These are phyloP conservation scores for Agrocybe chaxingu DNA, from an alignment of 768 basidiomycete species.

Conservation along the genomic window DNA sequence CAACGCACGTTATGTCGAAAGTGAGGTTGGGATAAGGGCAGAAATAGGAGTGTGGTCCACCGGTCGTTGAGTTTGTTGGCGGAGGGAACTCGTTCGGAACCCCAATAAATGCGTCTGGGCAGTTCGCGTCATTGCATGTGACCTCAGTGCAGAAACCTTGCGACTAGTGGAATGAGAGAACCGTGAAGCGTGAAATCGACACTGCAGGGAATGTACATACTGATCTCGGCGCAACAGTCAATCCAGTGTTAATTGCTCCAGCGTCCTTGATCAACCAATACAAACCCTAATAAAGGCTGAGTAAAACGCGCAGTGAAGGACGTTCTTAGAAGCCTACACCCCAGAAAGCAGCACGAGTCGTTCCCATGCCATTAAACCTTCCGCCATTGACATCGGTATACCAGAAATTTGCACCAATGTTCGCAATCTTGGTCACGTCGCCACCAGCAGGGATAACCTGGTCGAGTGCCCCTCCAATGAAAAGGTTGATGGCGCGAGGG, in stretches of 20 bases:
- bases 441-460: constrained; percentile 11
- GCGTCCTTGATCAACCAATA: not conserved
- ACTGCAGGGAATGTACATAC: not conserved
- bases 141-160: constrained; percentile 18
- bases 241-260: not conserved
- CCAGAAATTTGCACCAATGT: constrained; percentile 15
- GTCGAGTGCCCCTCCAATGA: constrained; percentile 14
- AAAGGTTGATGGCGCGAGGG: constrained; percentile 19
- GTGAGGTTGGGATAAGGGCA: constrained; percentile 7
- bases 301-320: not conserved
- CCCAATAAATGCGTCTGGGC: constrained; percentile 18
- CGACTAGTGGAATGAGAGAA: not conserved
- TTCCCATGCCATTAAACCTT: not conserved
- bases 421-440: constrained; percentile 10
- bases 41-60: constrained; percentile 5
- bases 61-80: constrained; percentile 3
- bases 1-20: constrained; percentile 13
- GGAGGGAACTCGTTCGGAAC: constrained; percentile 9
- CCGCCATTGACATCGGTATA: constrained; percentile 22
- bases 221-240: not conserved
- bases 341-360: not conserved
- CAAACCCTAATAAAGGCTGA: not conserved
- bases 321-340: not conserved
- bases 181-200: not conserved
- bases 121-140: constrained; percentile 14